phyloP scores from a whole-genome alignment of 768 basidiomycete species.

The Serendipita vermifera region DNA sequence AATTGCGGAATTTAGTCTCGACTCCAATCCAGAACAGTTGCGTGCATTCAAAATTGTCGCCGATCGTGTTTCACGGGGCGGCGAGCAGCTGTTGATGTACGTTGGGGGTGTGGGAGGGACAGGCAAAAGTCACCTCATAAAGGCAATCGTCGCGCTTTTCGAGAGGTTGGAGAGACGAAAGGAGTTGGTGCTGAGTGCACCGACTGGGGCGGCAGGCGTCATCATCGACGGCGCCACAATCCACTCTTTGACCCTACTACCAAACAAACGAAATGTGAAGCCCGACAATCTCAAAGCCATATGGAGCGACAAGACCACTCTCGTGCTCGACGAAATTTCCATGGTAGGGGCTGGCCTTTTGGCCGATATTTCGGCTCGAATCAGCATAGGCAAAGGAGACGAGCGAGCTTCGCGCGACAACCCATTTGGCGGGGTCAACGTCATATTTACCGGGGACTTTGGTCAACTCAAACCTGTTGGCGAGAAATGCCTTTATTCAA shows the following conservation, averaged over 20 bases:
- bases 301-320: not conserved
- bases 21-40: no score
- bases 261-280: not conserved
- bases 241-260: not conserved
- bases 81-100: not conserved
- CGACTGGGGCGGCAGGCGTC: not conserved
- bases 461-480: no score
- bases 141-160: not conserved
- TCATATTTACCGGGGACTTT: no score
- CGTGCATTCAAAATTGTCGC: not conserved
- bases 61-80: no score
- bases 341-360: not conserved
- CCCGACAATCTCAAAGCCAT: not conserved
- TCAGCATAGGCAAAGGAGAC: no score
- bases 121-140: not conserved
- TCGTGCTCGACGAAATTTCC: not conserved
- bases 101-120: not conserved
- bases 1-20: no score
- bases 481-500: no score
- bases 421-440: no score
- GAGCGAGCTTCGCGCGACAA: no score
- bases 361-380: no score
- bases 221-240: not conserved
- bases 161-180: not conserved
- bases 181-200: not conserved